These are phyloP conservation scores for Cyberlindnera xishuangbannaensis DNA, from an alignment of 805 yeast genomes.

Conservation along the genomic window DNA sequence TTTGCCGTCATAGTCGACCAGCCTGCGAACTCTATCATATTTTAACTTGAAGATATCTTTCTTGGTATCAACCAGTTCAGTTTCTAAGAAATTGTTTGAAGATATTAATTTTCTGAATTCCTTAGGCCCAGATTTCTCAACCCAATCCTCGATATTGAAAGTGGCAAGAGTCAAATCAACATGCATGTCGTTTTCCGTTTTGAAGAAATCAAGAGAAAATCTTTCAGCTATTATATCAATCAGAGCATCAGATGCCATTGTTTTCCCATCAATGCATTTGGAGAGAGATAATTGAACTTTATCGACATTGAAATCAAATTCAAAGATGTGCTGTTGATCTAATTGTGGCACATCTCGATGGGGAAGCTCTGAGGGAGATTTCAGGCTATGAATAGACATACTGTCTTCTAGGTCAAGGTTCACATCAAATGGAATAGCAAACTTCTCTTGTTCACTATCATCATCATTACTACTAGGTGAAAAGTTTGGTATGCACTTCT, in stretches of 20 bases:
- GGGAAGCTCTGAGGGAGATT: neutral
- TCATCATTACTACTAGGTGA: constrained; percentile 27
- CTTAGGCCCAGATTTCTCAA: constrained; percentile 53
- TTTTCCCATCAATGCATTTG: constrained; percentile 58
- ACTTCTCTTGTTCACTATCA: constrained; percentile 31
- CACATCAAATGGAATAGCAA: constrained; percentile 22
- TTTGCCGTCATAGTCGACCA: constrained; percentile 46
- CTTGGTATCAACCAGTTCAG: constrained; percentile 30
- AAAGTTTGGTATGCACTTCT: constrained; percentile 55
- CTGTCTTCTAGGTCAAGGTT: constrained; percentile 7
- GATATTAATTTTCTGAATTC: constrained; percentile 69
- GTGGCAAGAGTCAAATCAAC: constrained; percentile 61
- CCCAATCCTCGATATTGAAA: constrained; percentile 67
- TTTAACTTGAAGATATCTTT: constrained; percentile 54
- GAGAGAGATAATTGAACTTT: constrained; percentile 54
- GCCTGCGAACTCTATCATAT: constrained; percentile 53
- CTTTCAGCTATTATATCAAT: constrained; percentile 69
- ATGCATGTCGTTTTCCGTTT: constrained; percentile 54
- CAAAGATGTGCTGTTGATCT: constrained; percentile 56
- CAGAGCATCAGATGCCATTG: constrained; percentile 59
- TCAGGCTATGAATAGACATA: constrained; percentile 13
- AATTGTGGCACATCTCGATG: neutral
- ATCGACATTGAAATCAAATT: constrained; percentile 66
- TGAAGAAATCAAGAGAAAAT: constrained; percentile 53
- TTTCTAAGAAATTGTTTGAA: constrained; percentile 43